Percentiles rank a stretch among this genome's conserved stretches.
These are phyloP conservation scores for Pleoardoris graminearum DNA, from an alignment of 2,329 filamentous ascomycete species.

Conservation along the genomic window DNA sequence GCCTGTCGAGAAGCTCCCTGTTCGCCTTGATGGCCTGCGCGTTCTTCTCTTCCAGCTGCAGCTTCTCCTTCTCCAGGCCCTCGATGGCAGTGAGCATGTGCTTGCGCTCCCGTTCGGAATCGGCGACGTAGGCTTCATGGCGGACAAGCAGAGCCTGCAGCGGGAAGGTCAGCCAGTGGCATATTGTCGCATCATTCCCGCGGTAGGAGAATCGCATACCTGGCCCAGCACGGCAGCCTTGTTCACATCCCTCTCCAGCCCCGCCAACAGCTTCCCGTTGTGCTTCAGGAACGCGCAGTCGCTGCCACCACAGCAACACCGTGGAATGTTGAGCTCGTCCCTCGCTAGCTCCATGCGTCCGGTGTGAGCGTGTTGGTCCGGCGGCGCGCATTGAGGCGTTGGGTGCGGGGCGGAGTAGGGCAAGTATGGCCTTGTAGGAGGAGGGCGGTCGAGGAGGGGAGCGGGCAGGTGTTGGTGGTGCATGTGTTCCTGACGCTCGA, in stretches of 20 bases:
- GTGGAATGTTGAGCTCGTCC: constrained; percentile 36
- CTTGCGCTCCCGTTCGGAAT: constrained; percentile 82
- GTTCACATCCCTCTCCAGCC: constrained; percentile 83
- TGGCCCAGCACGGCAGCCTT: constrained; percentile 87
- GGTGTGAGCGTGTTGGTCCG: constrained; percentile 5
- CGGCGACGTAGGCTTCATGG: constrained; percentile 92
- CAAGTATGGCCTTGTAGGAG: too few relatives aligned
- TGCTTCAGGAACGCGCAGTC: constrained; percentile 81
- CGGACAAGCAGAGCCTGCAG: constrained; percentile 85
- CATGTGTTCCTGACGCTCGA: constrained; percentile 6
- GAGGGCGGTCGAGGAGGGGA: constrained; percentile 9
- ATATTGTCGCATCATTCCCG: background rate
- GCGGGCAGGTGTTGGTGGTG: background rate
- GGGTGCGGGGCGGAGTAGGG: too few relatives aligned
- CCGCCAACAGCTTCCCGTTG: constrained; percentile 76
- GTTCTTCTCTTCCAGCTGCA: constrained; percentile 72
- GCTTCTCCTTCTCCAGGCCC: constrained; percentile 72
- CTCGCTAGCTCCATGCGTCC: constrained; percentile 17
- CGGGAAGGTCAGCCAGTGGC: constrained; percentile 65
- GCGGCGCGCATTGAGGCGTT: constrained; percentile 20
- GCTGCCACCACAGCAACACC: constrained; percentile 82
- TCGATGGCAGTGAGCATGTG: constrained; percentile 74
- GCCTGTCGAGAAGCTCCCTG: constrained; percentile 74
- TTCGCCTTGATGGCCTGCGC: constrained; percentile 81
- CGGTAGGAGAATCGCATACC: constrained; percentile 63